A percentile compares a stretch with the other conserved stretches of the same genome.
Evolutionary conservation across 164 flowering plant species (phyloP).

Genomic region (Chloranthus sessilifolius): DNA sequence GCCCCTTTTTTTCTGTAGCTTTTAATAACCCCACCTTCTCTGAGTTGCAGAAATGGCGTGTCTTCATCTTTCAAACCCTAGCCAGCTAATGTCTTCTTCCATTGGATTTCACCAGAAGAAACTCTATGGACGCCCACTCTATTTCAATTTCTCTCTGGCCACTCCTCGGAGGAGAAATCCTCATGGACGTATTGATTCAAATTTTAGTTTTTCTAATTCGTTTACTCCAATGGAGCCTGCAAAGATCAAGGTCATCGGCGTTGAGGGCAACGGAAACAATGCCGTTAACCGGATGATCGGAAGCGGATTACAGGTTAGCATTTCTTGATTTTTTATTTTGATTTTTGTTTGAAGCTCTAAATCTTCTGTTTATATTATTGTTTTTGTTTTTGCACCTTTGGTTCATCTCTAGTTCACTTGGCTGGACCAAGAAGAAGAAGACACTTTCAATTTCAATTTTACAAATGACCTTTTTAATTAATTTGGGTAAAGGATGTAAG

Average conservation of each 20-base stretch:
- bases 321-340: constrained; percentile 1
- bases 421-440: no score
- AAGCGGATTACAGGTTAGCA: constrained; percentile 75
- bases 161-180: constrained; percentile 8
- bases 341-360: no score
- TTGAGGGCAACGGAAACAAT: constrained; percentile 98
- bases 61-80: constrained; percentile 34
- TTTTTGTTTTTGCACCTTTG: no score
- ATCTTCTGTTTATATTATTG: no score
- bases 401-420: no score
- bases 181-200: constrained; percentile 3
- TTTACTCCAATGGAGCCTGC: constrained; percentile 70
- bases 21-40: no score
- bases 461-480: no score
- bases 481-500: no score
- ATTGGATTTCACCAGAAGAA: constrained; percentile 15
- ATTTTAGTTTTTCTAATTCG: constrained; percentile 22
- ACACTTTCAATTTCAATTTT: no score
- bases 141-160: constrained; percentile 2
- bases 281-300: constrained; percentile 98
- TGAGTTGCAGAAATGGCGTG: constrained; percentile 37
- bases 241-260: constrained; percentile 92
- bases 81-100: constrained; percentile 23
- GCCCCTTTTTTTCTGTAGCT: no score
- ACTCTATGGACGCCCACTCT: constrained; percentile 4